Percentiles rank a stretch among this genome's conserved stretches.
These are phyloP conservation scores for Royoungia palumana DNA, from an alignment of 768 basidiomycete species.

Conservation along the genomic window DNA sequence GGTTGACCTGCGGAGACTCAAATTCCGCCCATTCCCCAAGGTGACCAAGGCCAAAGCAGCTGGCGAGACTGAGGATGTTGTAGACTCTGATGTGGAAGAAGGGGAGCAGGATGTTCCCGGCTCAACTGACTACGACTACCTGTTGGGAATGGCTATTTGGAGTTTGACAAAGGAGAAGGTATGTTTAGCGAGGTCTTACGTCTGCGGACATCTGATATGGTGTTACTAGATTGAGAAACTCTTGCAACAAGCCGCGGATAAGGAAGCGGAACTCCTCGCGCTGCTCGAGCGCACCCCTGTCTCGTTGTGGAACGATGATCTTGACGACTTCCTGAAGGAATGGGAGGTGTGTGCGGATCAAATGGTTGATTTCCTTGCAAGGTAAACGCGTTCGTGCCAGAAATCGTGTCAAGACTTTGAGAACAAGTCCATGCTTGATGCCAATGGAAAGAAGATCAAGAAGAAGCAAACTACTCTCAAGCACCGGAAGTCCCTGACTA, in stretches of 20 bases:
- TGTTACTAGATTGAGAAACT: slow-evolving; percentile 74
- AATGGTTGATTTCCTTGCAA: not conserved
- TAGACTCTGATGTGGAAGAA: slow-evolving; percentile 48
- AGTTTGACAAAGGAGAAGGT: slow-evolving; percentile 94
- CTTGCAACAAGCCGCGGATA: slow-evolving; percentile 70
- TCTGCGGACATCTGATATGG: slow-evolving; percentile 5
- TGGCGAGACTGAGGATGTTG: slow-evolving; percentile 60
- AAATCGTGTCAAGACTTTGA: slow-evolving; percentile 42
- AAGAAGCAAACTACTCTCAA: slow-evolving; percentile 55
- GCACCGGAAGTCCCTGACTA: slow-evolving; percentile 48
- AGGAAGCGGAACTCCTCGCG: slow-evolving; percentile 74
- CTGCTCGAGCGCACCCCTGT: slow-evolving; percentile 77
- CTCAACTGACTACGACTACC: slow-evolving; percentile 81
- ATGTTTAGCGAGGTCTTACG: slow-evolving; percentile 1
- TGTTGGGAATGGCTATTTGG: slow-evolving; percentile 93
- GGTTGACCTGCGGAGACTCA: slow-evolving; percentile 70
- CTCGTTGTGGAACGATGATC: slow-evolving; percentile 86
- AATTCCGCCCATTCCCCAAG: slow-evolving; percentile 94
- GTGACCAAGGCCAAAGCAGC: slow-evolving; percentile 60
- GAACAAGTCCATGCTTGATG: slow-evolving; percentile 43
- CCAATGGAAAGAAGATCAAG: slow-evolving; percentile 51
- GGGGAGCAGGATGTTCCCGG: slow-evolving; percentile 41
- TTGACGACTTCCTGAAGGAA: slow-evolving; percentile 76
- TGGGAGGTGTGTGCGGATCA: slow-evolving; percentile 68
- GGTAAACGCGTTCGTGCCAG: slow-evolving; percentile 24